Conservation (phyloP, 2,329 filamentous ascomycete species). For the Aspergillus sp. region DNA sequence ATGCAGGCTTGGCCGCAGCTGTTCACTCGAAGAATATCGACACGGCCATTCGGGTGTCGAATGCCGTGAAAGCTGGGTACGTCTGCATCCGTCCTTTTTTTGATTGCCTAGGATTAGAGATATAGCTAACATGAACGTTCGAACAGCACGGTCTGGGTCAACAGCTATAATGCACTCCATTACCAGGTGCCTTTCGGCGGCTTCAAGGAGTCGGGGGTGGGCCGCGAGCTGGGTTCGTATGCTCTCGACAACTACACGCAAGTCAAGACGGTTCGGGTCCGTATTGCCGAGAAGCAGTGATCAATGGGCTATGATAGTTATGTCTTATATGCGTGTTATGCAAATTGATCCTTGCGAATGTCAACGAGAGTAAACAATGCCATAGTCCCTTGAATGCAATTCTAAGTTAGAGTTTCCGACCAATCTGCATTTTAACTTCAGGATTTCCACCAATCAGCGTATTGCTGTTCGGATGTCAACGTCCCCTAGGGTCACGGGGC, state of each 20-base stretch:
- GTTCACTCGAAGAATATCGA: slow-evolving; percentile 71
- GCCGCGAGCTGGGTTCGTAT: slow-evolving; percentile 36
- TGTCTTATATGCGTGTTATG: too few relatives aligned
- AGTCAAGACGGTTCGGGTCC: slow-evolving; percentile 30
- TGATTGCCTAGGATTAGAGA: neutral
- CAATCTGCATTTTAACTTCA: too few relatives aligned
- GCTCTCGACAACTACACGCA: slow-evolving; percentile 38
- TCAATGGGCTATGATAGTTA: too few relatives aligned
- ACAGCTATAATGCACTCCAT: slow-evolving; percentile 61
- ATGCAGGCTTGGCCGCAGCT: slow-evolving; percentile 61
- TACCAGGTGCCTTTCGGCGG: slow-evolving; percentile 23
- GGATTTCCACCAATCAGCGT: too few relatives aligned
- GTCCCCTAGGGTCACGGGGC: too few relatives aligned
- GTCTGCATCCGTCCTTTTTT: slow-evolving; percentile 2
- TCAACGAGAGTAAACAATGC: too few relatives aligned
- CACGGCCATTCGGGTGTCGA: slow-evolving; percentile 68
- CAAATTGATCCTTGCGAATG: too few relatives aligned
- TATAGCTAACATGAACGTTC: neutral
- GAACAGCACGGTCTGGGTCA: slow-evolving; percentile 51
- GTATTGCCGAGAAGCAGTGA: neutral
- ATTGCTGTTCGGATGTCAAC: too few relatives aligned
- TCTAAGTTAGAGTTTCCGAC: too few relatives aligned
- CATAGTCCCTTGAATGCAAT: too few relatives aligned
- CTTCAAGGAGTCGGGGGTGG: slow-evolving; percentile 37
- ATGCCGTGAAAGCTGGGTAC: slow-evolving; percentile 59